Evolutionary conservation across 2,329 filamentous ascomycete genomes (phyloP), one percentile per base, ranked within the genome.

Genomic region (Amesomyces nigricolor): DNA sequence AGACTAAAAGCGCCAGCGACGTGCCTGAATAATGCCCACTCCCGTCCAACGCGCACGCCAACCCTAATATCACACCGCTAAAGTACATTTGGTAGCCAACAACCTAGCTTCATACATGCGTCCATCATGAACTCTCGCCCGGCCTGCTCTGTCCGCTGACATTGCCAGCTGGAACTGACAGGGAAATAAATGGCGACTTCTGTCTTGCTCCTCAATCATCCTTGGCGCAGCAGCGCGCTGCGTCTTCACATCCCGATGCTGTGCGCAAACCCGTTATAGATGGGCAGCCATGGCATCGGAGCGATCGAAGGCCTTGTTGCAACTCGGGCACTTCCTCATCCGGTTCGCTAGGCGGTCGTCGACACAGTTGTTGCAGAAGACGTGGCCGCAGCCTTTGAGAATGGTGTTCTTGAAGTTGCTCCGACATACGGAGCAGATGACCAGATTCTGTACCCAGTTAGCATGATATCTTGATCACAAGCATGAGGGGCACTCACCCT

Each of bases 301-400:
- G 69, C 84, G 88, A 66, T 95, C 92, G 69, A 99, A 99, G 4
- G 89, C 85, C 72, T 88, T 88, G 65, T 88, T 90, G 77, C 95
- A 99, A 64, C 89, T 92, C 2, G 94, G 94, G 67, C 94, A 99
- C 71, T 97, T 97, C 63, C 94, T 83, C 74, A 92, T 91, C 37
- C 94, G 88, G 66, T 94, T 95, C 45, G 83, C 84, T 59, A 96
- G 85, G 55, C 94, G 86, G 66, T 95, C 88, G 61, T 96, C 89
- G 22, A 97, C 88, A 68, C 94, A 99, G 47, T 85, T 80, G 67
- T 86, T 86, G 79, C 94, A 99, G 71, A 97, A 96, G 47, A 95
- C 82, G 71, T 99, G 94, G 1, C 94, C 94, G 70, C 94, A 99
- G 0, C 89, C 91, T 73, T 94, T 95, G 70, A 99, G 81, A 9